Base-by-base conservation (phyloP, 257 asterid genomes). In the Nyctanthes arbortristis region DNA sequence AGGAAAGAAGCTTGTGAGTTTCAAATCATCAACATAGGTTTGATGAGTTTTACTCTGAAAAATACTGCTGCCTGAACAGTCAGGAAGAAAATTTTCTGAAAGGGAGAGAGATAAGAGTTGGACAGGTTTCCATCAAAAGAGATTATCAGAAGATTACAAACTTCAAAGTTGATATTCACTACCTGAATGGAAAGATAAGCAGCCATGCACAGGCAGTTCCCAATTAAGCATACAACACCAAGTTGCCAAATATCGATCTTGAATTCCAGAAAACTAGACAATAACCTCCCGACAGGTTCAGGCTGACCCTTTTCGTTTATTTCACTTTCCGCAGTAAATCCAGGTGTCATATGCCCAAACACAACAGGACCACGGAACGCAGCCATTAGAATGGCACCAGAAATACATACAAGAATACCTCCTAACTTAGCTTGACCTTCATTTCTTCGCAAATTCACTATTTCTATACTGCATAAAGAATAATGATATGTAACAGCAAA, bases 141-240 rank as follows among this genome's bases (percentile, higher is more conserved):
- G 57, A 68, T 61, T 79, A 57, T 40, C 2, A 60, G 47, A 56
- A 57, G 34, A 35, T 25, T 55, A 36, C 16, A 59, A 62, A 40
- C 13, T 43, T 61, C n/a, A 65, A 71, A 60, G 35, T 13, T 49
- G 66, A 36, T 16, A 71, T 35, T 13, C 5, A 64, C 57, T 84
- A 94, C 99, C 96, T 91, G 99, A 85, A 91, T 71, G 65, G 97
- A 87, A 49, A 94, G 78, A 80, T 85, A 94, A 54, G 92, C 78
- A 29, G 97, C 96, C 97, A 91, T 83, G 77, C 97, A 88, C 86
- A 91, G 82, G 79, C 99, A 94, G 82, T 94, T 91, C 72, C 97
- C 99, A 57, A 91, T 82, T 52, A 94, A 81, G 79, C 97, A 94
- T 72, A 94, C 66, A 65, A 89, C 96, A 25, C 99, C 99, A 5